Base-by-base conservation (phyloP, 2,329 filamentous ascomycete species). In the Fusarium sp. region DNA sequence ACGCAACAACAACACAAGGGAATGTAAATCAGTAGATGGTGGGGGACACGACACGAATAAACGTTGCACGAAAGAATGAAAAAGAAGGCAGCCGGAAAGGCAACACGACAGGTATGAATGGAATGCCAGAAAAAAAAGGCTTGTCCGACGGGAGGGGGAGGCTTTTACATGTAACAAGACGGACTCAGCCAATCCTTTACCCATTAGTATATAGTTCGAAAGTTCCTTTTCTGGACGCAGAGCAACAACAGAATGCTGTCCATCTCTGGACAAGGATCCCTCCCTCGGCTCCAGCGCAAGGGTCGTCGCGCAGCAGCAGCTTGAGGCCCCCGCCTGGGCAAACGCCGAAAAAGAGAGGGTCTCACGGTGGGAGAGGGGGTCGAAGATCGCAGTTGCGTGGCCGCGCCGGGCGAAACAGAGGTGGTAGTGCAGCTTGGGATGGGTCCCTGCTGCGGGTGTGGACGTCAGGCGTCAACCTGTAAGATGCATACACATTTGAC, bases 401-500 rank as follows among this genome's bases (percentile, higher is more conserved):
- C 51, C 59, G 64, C 64, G 59, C 51, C 59, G 64, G 65, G 64
- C 64, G 64, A 41, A 43, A 16, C 63, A 61, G 62, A 60, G 61
- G 44, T 44, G 31, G 39, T 56, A 56, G 56, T 73, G 70, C 70
- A 74, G 62, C 58, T 63, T 23, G 23, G 47, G 60, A 56, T 63
- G 63, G 60, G 73, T 74, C 72, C 72, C 70, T 74, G 72, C 61
- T 34, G 31, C 12, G 31, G 8, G 31, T 34, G 31, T 34, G 31
- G 31, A 12, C 31, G 31, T 34, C 31, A 34, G 31, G 31, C 31
- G 8, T 34, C 31, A 34, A 34, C 31, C 31, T 34, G 31, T 34
- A 34, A 34, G 8, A 9, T 34, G 12, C 31, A 34, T 34, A 34
- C 31, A 34, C 31, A 34, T 34, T 34, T 34, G 31, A 9, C 31